phyloP scores from a whole-genome alignment of 345 rosid genomes.

The Hibiscus mutabilis region DNA sequence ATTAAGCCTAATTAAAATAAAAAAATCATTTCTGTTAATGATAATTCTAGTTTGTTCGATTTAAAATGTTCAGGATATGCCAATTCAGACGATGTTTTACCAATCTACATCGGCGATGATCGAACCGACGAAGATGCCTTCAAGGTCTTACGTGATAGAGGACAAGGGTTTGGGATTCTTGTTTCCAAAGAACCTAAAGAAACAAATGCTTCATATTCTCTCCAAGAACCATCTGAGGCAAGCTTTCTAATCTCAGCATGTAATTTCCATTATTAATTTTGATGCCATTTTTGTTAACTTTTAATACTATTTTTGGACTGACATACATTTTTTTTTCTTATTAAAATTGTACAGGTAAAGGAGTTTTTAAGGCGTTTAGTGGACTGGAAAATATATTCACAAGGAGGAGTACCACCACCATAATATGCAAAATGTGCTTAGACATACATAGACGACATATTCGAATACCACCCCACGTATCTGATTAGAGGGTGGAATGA shows the following conservation, averaged over 20 bases:
- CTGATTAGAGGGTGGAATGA: slow-evolving; percentile 1
- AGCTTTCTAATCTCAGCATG: not conserved
- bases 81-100: slow-evolving; percentile 56
- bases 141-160: slow-evolving; percentile 66
- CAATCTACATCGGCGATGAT: slow-evolving; percentile 89
- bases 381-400: slow-evolving; percentile 44
- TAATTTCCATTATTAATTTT: not conserved
- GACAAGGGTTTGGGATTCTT: slow-evolving; percentile 82
- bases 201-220: slow-evolving; percentile 78
- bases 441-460: not conserved
- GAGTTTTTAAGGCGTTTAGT: slow-evolving; percentile 66
- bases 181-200: slow-evolving; percentile 84
- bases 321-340: not conserved
- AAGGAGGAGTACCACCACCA: slow-evolving; percentile 12
- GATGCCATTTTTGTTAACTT: not conserved
- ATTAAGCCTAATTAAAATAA: no score
- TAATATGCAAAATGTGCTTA: slow-evolving; percentile 10
- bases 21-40: no score
- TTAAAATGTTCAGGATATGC: slow-evolving; percentile 42
- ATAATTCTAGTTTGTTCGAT: not conserved
- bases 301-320: not conserved
- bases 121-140: slow-evolving; percentile 94
- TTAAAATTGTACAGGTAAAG: slow-evolving; percentile 45
- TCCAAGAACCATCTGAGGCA: slow-evolving; percentile 83
- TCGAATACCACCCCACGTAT: not conserved